Percentiles rank a stretch among this genome's conserved stretches.
Conservation (phyloP, 441 rosid genomes). For the Populus hybrid region DNA sequence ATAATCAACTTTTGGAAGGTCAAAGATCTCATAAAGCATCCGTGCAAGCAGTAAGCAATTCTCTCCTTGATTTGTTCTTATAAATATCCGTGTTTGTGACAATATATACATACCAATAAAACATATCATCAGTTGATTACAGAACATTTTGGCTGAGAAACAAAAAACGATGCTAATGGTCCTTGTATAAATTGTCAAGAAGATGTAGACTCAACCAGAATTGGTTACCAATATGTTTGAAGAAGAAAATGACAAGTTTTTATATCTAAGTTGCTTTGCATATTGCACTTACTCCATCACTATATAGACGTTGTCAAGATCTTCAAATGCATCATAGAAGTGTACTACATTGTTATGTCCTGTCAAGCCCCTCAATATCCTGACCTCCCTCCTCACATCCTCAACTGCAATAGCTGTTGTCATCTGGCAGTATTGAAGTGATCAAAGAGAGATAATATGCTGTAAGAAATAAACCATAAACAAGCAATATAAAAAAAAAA, state of each 20-base stretch:
- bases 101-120: neutral
- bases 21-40: conserved; percentile 9
- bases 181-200: neutral
- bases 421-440: conserved; percentile 46
- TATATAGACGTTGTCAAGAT: conserved; percentile 73
- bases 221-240: neutral
- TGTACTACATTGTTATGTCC: conserved; percentile 78
- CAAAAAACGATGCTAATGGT: neutral
- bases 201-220: neutral
- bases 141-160: neutral
- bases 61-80: conserved; percentile 1
- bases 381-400: conserved; percentile 97
- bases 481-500: neutral
- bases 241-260: conserved; percentile 8
- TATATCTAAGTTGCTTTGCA: neutral
- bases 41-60: neutral
- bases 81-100: neutral
- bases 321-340: conserved; percentile 90
- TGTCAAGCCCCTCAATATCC: conserved; percentile 71
- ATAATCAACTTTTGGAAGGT: conserved; percentile 1
- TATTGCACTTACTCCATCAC: conserved; percentile 88
- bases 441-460: neutral
- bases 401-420: conserved; percentile 95
- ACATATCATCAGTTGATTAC: neutral
- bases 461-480: neutral